Percentiles rank a stretch among this genome's conserved stretches.
These are phyloP conservation scores for Lactarius hengduanensis DNA, from an alignment of 768 basidiomycete genomes.

Conservation along the genomic window DNA sequence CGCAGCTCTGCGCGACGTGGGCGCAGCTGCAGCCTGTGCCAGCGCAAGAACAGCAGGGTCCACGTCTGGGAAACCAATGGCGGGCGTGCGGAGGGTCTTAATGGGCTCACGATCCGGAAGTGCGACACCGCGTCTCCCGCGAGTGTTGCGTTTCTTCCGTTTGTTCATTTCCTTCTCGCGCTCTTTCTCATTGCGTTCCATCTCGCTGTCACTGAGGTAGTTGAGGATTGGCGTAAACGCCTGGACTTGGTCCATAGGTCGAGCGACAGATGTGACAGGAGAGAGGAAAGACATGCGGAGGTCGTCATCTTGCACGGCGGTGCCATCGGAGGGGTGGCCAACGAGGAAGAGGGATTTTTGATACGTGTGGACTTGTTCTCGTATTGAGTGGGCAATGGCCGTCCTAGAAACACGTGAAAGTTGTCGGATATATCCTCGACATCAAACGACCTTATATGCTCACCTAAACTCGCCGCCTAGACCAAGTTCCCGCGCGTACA, in stretches of 20 bases:
- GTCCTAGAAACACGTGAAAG: conserved; percentile 52
- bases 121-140: conserved; percentile 74
- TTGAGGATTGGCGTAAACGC: conserved; percentile 87
- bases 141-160: conserved; percentile 80
- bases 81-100: conserved; percentile 88
- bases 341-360: conserved; percentile 90
- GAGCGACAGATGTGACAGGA: conserved; percentile 64
- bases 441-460: conserved; percentile 33
- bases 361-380: conserved; percentile 91
- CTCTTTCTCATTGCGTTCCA: conserved; percentile 87
- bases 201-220: conserved; percentile 83
- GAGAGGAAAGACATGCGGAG: conserved; percentile 88
- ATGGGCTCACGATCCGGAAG: conserved; percentile 92
- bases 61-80: conserved; percentile 78
- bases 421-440: background rate
- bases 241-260: conserved; percentile 73
- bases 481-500: conserved; percentile 84
- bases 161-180: conserved; percentile 90
- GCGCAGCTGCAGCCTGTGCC: conserved; percentile 62
- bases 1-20: conserved; percentile 76
- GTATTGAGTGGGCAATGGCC: conserved; percentile 91
- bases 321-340: conserved; percentile 82
- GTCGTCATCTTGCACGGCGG: conserved; percentile 82
- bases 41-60: conserved; percentile 69
- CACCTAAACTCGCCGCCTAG: conserved; percentile 91